Evolutionary conservation across 2,329 filamentous ascomycete genomes (phyloP), one percentile per base, ranked within the genome.

Genomic region (Raffaelea arxii): DNA sequence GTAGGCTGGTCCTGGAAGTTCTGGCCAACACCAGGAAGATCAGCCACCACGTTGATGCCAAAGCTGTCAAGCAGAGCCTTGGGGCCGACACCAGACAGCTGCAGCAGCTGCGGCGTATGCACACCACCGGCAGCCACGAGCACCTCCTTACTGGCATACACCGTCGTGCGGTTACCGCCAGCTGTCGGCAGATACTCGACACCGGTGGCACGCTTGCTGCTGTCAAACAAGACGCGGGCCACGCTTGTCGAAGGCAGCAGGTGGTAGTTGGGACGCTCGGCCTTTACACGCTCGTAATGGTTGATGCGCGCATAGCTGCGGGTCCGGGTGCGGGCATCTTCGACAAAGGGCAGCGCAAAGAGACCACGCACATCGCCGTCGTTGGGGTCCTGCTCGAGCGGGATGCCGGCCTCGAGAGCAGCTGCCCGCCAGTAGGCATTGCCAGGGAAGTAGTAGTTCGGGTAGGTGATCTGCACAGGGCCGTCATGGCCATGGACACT

Each of bases 171-270:
- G 7, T 56, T 57, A 41, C 58, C 59, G 37, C 49, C 50, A 40
- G 57, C 59, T 53, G 59, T 75, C 24, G 72, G 69, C 19, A 71
- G 67, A 51, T 74, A 79, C 53, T 82, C 75, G 2, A 85, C 70
- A 0, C 79, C 80, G 0, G 69, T 64, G 3, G 80, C 81, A 35
- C 65, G 59, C 37, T 69, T 76, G 3, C 67, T 64, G 3, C 67
- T 64, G 58, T 59, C 52, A 25, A 77, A 63, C 3, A 66, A 53
- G 0, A 68, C 56, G 25, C 55, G 59, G 1, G 62, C 65, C 4
- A 62, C 65, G 66, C 43, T 81, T 75, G 5, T 80, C 47, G 1
- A 82, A 68, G 46, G 27, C 14, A 51, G 41, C 23, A 70, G 39
- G 23, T 69, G 65, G 27, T 70, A 52, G 44, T 70, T 69, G 2